Evolutionary conservation across 805 yeast genomes (phyloP).

Genomic region (Grigorovia transvaalensis): DNA sequence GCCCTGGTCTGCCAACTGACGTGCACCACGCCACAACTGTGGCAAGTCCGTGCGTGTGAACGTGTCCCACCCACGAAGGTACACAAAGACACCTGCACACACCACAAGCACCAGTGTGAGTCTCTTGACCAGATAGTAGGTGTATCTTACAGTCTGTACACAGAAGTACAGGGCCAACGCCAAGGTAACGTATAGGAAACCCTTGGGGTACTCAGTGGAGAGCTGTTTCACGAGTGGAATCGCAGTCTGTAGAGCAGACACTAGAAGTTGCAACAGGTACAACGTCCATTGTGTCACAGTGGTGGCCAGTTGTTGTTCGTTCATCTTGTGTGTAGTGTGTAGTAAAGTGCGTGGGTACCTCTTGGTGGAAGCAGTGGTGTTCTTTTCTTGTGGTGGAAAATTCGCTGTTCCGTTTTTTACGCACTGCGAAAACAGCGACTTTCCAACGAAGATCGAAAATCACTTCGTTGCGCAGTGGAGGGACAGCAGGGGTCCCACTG

Average conservation of each 20-base stretch:
- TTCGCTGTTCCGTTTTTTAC: too few relatives aligned
- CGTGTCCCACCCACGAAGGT: conserved; percentile 27
- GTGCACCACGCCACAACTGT: not conserved
- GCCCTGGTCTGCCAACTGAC: too few relatives aligned
- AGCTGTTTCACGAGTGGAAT: conserved; percentile 14
- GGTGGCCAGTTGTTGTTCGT: conserved; percentile 3
- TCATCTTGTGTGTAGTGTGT: not conserved
- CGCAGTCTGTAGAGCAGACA: conserved; percentile 12
- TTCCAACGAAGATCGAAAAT: too few relatives aligned
- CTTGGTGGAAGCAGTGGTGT: not conserved
- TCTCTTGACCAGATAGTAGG: conserved; percentile 11
- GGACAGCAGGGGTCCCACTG: too few relatives aligned
- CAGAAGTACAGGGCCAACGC: conserved; percentile 17
- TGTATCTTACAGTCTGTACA: conserved; percentile 19
- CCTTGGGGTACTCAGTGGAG: conserved; percentile 25
- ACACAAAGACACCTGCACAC: conserved; percentile 3
- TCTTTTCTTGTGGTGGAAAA: too few relatives aligned
- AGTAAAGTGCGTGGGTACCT: too few relatives aligned
- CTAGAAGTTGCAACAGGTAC: conserved; percentile 1
- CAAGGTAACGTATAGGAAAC: conserved; percentile 16
- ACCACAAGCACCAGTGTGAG: conserved; percentile 15
- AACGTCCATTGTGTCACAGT: conserved; percentile 4
- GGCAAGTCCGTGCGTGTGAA: conserved; percentile 17
- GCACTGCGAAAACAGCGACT: too few relatives aligned
- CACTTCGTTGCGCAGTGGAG: too few relatives aligned